phyloP scores from a whole-genome alignment of 345 rosid species.

The Brassica incana region DNA sequence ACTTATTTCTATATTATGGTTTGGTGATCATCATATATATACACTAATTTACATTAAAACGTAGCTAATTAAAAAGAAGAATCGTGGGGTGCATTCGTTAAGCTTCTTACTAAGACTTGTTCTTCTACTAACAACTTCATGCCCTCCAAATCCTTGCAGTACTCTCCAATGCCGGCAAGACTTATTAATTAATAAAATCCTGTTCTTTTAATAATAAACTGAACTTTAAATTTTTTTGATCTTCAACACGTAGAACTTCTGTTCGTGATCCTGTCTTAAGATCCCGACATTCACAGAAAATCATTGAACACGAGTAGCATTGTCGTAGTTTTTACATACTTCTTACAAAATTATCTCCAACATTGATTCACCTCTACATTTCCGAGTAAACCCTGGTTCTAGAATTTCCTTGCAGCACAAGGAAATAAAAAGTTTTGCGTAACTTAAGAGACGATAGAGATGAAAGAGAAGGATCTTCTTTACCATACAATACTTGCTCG shows the following conservation, averaged over 20 bases:
- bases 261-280: slow-evolving; percentile 9
- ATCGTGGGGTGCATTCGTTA: slow-evolving; percentile 38
- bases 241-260: slow-evolving; percentile 18
- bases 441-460: neutral
- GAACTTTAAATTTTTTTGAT: neutral
- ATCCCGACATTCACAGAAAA: slow-evolving; percentile 10
- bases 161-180: slow-evolving; percentile 36
- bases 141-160: slow-evolving; percentile 23
- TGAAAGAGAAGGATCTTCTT: slow-evolving; percentile 41
- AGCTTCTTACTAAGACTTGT: slow-evolving; percentile 22
- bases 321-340: slow-evolving; percentile 20
- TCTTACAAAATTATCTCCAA: neutral
- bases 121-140: slow-evolving; percentile 33
- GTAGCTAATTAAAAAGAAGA: slow-evolving; percentile 22
- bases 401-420: slow-evolving; percentile 14
- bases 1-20: neutral
- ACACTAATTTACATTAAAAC: neutral
- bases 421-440: slow-evolving; percentile 4
- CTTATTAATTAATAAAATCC: neutral
- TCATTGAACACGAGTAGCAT: slow-evolving; percentile 12
- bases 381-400: neutral
- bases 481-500: slow-evolving; percentile 56
- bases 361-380: slow-evolving; percentile 6
- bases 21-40: neutral
- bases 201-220: slow-evolving; percentile 19